These are phyloP conservation scores for Vaccinium macrocarpon DNA, from an alignment of 148 eudicot genomes.

Conservation along the genomic window DNA sequence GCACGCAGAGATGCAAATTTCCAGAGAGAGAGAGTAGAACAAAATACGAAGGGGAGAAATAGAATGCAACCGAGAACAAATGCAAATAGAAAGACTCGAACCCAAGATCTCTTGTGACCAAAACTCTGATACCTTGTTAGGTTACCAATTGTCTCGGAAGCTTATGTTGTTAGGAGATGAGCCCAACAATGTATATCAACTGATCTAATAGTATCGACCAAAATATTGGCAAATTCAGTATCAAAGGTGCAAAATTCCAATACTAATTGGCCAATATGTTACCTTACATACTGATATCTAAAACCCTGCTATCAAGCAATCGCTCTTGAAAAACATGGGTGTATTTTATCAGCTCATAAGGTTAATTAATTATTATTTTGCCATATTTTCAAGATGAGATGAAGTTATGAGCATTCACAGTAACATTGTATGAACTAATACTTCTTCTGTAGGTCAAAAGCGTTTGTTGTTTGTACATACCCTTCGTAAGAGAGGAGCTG, in stretches of 20 bases:
- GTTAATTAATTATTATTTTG: neutral
- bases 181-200: too few relatives aligned
- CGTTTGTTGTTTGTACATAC: neutral
- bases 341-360: neutral
- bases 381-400: neutral
- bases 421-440: too few relatives aligned
- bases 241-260: neutral
- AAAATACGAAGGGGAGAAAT: too few relatives aligned
- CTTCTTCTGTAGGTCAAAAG: neutral
- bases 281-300: neutral
- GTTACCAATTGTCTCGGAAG: too few relatives aligned
- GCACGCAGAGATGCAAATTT: too few relatives aligned
- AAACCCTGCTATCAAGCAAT: neutral
- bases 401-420: neutral
- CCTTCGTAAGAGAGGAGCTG: conserved; percentile 11
- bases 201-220: too few relatives aligned
- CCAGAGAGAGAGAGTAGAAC: too few relatives aligned
- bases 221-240: neutral
- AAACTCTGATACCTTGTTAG: too few relatives aligned
- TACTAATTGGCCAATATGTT: neutral
- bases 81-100: too few relatives aligned
- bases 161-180: too few relatives aligned
- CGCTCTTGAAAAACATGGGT: neutral
- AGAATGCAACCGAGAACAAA: too few relatives aligned
- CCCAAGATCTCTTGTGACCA: too few relatives aligned